A percentile compares a stretch with the other conserved stretches of the same genome.
phyloP scores from a whole-genome alignment of 225 moss, liverwort and hornwort genomes.

The Marchantia paleacea region DNA sequence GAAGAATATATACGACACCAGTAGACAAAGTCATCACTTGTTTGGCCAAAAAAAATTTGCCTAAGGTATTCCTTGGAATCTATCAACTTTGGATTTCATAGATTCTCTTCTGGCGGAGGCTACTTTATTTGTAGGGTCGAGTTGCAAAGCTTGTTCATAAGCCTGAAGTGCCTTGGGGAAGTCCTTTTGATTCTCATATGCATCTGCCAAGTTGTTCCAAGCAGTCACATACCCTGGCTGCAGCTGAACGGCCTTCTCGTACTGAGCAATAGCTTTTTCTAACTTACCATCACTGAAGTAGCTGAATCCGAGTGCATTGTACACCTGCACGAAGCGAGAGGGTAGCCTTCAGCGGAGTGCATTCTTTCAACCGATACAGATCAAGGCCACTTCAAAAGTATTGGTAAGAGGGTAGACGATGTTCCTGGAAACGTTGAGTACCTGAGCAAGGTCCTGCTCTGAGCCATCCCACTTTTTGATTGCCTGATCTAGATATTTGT shows the following conservation, averaged over 20 bases:
- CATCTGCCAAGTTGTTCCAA: slow-evolving; percentile 94
- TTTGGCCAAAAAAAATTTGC: slow-evolving; percentile 23
- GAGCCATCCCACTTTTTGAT: slow-evolving; percentile 99
- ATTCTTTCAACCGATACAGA: background rate
- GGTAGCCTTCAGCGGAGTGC: background rate
- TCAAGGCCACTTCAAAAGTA: too few relatives aligned
- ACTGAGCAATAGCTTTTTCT: slow-evolving; percentile 67
- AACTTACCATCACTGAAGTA: slow-evolving; percentile 71
- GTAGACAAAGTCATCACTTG: background rate
- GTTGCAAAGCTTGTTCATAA: slow-evolving; percentile 84
- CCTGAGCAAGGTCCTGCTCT: slow-evolving; percentile 92
- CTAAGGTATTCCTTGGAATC: slow-evolving; percentile 69
- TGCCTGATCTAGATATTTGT: slow-evolving; percentile 86
- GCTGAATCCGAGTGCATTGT: slow-evolving; percentile 89
- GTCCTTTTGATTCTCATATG: slow-evolving; percentile 70
- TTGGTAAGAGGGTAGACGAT: background rate
- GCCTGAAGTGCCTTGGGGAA: slow-evolving; percentile 62
- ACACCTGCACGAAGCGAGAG: slow-evolving; percentile 52
- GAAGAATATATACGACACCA: background rate
- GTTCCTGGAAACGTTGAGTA: slow-evolving; percentile 7
- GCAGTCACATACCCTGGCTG: slow-evolving; percentile 94
- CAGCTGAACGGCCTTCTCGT: slow-evolving; percentile 81
- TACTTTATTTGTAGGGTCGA: slow-evolving; percentile 85
- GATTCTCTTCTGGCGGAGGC: slow-evolving; percentile 62
- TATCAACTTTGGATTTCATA: slow-evolving; percentile 64